These are phyloP conservation scores for Rhizopogon salebrosus DNA, from an alignment of 768 basidiomycete species.

Conservation along the genomic window DNA sequence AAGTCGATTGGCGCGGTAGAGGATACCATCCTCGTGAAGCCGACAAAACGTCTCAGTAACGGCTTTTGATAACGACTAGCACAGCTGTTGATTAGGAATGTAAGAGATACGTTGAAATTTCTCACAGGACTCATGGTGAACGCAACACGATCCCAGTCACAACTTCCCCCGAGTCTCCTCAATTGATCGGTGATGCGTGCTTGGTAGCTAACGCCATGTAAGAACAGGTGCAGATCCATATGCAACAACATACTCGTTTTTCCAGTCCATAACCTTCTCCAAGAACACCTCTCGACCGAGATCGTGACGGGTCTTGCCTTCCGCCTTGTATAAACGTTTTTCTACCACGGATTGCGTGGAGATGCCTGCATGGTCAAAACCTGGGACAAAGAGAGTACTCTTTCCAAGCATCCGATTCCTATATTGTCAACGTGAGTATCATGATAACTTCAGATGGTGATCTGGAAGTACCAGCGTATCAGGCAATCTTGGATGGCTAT, in stretches of 20 bases:
- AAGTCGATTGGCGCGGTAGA: constrained; percentile 94
- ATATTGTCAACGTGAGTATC: constrained; percentile 20
- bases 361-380: constrained; percentile 98
- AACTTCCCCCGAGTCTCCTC: constrained; percentile 83
- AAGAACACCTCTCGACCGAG: constrained; percentile 92
- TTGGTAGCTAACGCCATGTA: constrained; percentile 63
- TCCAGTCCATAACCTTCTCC: constrained; percentile 92
- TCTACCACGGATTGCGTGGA: constrained; percentile 98
- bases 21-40: constrained; percentile 83
- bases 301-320: constrained; percentile 84
- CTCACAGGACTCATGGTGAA: constrained; percentile 91
- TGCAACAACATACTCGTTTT: constrained; percentile 71
- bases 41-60: constrained; percentile 90
- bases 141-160: constrained; percentile 90
- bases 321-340: constrained; percentile 79
- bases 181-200: constrained; percentile 88
- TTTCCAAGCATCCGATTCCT: constrained; percentile 97
- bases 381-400: constrained; percentile 85
- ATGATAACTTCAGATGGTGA: background rate
- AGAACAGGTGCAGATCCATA: background rate
- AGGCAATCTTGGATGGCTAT: constrained; percentile 87
- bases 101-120: background rate
- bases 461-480: constrained; percentile 68
- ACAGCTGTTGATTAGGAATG: constrained; percentile 1
- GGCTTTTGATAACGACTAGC: constrained; percentile 71